phyloP scores from a whole-genome alignment of 1,284 basidiomycete genomes.

The Pholiota adiposa region DNA sequence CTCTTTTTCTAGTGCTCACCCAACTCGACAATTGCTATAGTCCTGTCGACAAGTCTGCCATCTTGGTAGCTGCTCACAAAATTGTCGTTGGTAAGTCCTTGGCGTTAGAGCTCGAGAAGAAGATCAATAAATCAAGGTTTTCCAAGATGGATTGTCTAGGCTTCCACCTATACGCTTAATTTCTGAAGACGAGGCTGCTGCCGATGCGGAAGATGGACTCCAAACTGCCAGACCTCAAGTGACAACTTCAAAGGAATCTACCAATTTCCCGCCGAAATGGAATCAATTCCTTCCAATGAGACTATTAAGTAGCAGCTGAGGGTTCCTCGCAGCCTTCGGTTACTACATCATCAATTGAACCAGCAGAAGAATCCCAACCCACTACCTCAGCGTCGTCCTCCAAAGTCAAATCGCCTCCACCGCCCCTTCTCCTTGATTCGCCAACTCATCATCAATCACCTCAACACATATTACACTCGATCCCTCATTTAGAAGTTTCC shows the following conservation, averaged over 20 bases:
- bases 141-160: constrained; percentile 66
- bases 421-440: constrained; percentile 20
- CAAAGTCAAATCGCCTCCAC: constrained; percentile 19
- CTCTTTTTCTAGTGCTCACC: constrained; percentile 64
- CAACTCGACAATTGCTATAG: constrained; percentile 68
- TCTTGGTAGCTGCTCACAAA: constrained; percentile 85
- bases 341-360: neutral
- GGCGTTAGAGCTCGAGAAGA: neutral
- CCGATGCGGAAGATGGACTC: constrained; percentile 34
- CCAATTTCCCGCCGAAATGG: neutral
- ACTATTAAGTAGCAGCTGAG: neutral
- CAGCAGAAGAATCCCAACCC: neutral
- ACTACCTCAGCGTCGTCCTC: neutral
- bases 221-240: constrained; percentile 21
- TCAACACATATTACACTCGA: neutral
- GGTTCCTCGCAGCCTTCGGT: neutral
- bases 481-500: constrained; percentile 7
- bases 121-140: constrained; percentile 3
- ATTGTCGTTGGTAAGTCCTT: constrained; percentile 70
- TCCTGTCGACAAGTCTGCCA: constrained; percentile 79
- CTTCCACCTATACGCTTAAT: constrained; percentile 70
- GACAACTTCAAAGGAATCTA: neutral
- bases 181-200: constrained; percentile 41
- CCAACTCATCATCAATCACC: constrained; percentile 3
- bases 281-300: neutral